Conservation (phyloP, 768 basidiomycete genomes). For the Tylopilus sp. region DNA sequence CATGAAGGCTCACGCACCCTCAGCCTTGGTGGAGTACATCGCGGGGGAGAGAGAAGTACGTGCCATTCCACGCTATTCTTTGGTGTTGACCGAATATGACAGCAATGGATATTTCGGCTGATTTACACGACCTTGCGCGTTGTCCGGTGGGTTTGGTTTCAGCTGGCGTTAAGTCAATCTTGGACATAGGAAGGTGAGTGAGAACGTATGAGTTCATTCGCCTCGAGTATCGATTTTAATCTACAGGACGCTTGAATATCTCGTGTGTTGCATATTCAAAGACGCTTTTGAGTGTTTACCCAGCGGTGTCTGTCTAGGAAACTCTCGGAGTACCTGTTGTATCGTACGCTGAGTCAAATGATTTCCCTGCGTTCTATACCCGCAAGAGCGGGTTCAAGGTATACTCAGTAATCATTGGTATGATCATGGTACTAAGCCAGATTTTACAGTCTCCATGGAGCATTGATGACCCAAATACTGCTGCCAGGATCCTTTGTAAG, state of each 20-base stretch:
- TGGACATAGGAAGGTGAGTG: slow-evolving; percentile 79
- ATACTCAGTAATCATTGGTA: neutral
- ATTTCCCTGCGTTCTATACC: slow-evolving; percentile 95
- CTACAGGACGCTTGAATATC: slow-evolving; percentile 74
- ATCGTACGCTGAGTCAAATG: slow-evolving; percentile 66
- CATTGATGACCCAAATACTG: slow-evolving; percentile 55
- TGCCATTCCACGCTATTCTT: neutral
- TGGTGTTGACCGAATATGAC: slow-evolving; percentile 4
- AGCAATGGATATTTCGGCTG: slow-evolving; percentile 96
- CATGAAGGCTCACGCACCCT: slow-evolving; percentile 3
- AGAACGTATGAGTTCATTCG: neutral
- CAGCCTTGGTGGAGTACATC: slow-evolving; percentile 82
- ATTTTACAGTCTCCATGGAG: slow-evolving; percentile 72
- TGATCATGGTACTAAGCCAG: neutral
- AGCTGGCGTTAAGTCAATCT: slow-evolving; percentile 90
- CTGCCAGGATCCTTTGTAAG: slow-evolving; percentile 76
- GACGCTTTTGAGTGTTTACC: neutral
- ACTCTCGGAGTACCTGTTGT: slow-evolving; percentile 92
- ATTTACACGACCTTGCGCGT: slow-evolving; percentile 82
- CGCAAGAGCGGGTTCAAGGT: slow-evolving; percentile 78
- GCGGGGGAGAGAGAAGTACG: slow-evolving; percentile 66
- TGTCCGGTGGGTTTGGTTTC: slow-evolving; percentile 92
- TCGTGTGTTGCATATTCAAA: slow-evolving; percentile 40
- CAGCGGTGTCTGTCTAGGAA: slow-evolving; percentile 52
- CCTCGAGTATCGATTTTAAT: slow-evolving; percentile 1